Base-by-base conservation (phyloP, 805 yeast species). In the Candida hungchunana region DNA sequence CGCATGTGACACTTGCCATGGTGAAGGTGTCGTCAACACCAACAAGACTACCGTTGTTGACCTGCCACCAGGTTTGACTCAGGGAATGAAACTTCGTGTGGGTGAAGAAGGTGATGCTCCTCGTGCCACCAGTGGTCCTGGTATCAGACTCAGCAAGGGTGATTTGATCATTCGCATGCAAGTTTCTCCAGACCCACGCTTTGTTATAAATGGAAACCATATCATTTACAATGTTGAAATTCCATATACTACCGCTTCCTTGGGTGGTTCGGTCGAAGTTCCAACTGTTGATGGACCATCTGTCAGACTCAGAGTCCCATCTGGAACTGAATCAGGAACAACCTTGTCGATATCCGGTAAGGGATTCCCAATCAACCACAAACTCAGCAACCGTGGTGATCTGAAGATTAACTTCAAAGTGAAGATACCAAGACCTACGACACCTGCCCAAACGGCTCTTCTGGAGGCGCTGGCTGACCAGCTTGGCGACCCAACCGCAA, bases 381-480 rank as follows among this genome's bases (percentile, higher is more conserved):
- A 71, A 28, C 61, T 71, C 34, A 63, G 75, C 17, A 66, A 69
- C 41, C 74, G 93, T 54, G 99, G 97, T 32, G 85, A 82, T 51
- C 67, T 89, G 74, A 79, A 76, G 49, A 85, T 93, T 13, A 67
- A 75, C 10, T 71, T 88, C 47, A 75, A 77, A 32, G 82, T 93
- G 13, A 74, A 76, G 50, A 77, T 88, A 4, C 65, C 79, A 48
- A 73, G 78, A 39, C 95, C 97, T 2, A 71, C 73, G 37, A 81
- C 84, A 17, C 84, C 90, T 11, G 81, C 93, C 1, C 96, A 93
- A 59, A 81, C 79, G 10, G 94, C 94, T 19, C 66, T 93, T 37
- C 70, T 94, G 52, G 99, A 93, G 58, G 96, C 96, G 0, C 70
- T 93, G 44, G 98, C 99, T 2, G 96, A 88, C 55, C 82, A 95